Evolutionary conservation across 2,329 filamentous ascomycete species (phyloP), one percentile per base, ranked within the genome.

Genomic region (Fonsecaea monophora): DNA sequence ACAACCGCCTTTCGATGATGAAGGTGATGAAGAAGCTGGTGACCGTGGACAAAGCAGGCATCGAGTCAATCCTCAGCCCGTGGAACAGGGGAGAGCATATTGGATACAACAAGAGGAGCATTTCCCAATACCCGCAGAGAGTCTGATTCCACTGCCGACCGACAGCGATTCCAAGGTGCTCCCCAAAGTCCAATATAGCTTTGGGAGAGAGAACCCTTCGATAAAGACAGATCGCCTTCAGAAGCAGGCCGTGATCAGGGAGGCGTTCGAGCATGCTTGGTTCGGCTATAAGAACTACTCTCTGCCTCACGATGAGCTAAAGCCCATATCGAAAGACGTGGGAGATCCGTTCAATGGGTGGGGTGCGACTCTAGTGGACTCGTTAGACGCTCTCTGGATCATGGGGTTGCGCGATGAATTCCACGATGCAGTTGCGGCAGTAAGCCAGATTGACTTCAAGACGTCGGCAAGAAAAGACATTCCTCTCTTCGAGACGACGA

Each of bases 401-500:
- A 93, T 94, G 86, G 92, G 87, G 32, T 75, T 96, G 76, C 86
- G 86, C 73, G 84, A 90, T 0, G 92, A 96, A 73, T 96, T 96
- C 73, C 87, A 92, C 66, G 89, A 92, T 68, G 92, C 92, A 1
- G 87, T 91, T 53, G 83, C 86, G 60, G 88, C 85, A 3, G 87
- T 94, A 25, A 84, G 84, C 64, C 78, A 86, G 5, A 94, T 97
- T 65, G 92, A 97, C 78, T 97, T 97, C 73, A 95, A 91, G 2
- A 90, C 86, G 10, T 89, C 87, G 34, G 78, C 82, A 13, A 83
- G 89, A 57, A 76, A 79, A 42, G 86, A 91, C 56, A 95, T 97
- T 54, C 93, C 92, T n/a, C 84, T 96, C 7, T 97, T 97, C 73
- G 94, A 97, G 79, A 96, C 93, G 0, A 92, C 89, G 10, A 97